Base-by-base conservation (phyloP, 768 basidiomycete genomes). In the Cystoderma amianthinum region DNA sequence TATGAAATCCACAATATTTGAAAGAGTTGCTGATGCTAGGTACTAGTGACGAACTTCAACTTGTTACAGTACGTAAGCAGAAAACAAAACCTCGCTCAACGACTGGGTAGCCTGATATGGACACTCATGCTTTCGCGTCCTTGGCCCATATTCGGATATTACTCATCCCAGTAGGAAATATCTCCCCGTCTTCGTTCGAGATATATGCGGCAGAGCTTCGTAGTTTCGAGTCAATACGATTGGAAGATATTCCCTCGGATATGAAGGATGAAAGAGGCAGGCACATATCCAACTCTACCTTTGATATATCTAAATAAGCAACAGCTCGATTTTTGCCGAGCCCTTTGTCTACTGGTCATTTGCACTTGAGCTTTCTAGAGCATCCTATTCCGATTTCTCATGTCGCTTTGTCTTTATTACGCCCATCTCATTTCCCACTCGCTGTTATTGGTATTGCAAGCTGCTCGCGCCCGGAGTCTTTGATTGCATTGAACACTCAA, bases 401-500 rank as follows among this genome's bases (percentile, higher is more conserved):
- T 49, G 53, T 69, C 9, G 65, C 83, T 5, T 63, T 96, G 34
- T 74, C 83, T 32, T 71, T 94, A 34, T 68, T 97, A 48, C 78
- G 80, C 32, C 78, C 78, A 37, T 93, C 85, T 2, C 80, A 84
- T 47, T 91, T 92, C 45, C 82, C 92, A 2, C 65, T 97, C 13
- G 91, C 85, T 16, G 81, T 95, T 40, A 81, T 99, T 52, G 96
- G 94, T 7, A 72, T 99, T 22, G 80, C 91, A 18, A 74, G 81
- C 21, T 84, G 76, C 51, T 74, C 78, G 9, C 69, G 73, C 45
- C 64, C 67, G 20, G 72, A 79, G 42, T 62, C 78, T 3, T 55
- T 79, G 18, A 58, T 72, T 3, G 63, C 74, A 12, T 69, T 80
- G 50, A 68, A 74, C 46, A 64, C 74, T 20, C 76, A 89, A 48